Evolutionary conservation across 305 asterid genomes (phyloP).

Genomic region (Striga hermonthica): DNA sequence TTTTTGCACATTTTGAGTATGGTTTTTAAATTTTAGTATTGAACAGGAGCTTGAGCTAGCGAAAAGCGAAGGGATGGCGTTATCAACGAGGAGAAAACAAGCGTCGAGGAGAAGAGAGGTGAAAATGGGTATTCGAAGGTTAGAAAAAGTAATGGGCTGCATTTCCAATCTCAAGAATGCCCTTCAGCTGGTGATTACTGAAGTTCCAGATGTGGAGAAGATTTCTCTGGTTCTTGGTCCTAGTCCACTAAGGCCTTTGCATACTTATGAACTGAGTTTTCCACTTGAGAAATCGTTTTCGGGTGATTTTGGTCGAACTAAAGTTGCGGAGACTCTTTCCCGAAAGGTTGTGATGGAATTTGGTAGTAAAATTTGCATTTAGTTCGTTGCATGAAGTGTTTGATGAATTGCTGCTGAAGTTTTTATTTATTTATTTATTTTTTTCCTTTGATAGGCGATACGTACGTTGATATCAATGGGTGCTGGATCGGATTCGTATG

Average conservation of each 20-base stretch:
- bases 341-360: slow-evolving; percentile 55
- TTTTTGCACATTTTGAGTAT: not conserved
- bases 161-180: slow-evolving; percentile 55
- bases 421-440: too few species aligned
- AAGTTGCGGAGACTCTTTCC: slow-evolving; percentile 60
- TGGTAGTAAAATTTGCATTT: slow-evolving; percentile 21
- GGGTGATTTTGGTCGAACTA: slow-evolving; percentile 54
- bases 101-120: slow-evolving; percentile 79
- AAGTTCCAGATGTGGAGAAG: slow-evolving; percentile 54
- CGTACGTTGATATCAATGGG: slow-evolving; percentile 79
- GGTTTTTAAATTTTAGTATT: not conserved
- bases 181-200: slow-evolving; percentile 59
- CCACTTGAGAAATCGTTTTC: slow-evolving; percentile 38
- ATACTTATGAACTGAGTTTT: slow-evolving; percentile 72
- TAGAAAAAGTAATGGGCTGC: slow-evolving; percentile 66
- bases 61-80: slow-evolving; percentile 47
- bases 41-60: slow-evolving; percentile 56
- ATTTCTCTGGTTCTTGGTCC: slow-evolving; percentile 76
- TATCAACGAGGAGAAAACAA: slow-evolving; percentile 54
- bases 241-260: slow-evolving; percentile 79
- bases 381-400: not conserved
- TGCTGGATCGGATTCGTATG: slow-evolving; percentile 69
- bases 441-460: slow-evolving; percentile 52
- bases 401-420: not conserved
- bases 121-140: slow-evolving; percentile 69